Percentiles rank a stretch among this genome's conserved stretches.
phyloP scores from a whole-genome alignment of 177 flowering plant genomes.

The Vitis hybrid region DNA sequence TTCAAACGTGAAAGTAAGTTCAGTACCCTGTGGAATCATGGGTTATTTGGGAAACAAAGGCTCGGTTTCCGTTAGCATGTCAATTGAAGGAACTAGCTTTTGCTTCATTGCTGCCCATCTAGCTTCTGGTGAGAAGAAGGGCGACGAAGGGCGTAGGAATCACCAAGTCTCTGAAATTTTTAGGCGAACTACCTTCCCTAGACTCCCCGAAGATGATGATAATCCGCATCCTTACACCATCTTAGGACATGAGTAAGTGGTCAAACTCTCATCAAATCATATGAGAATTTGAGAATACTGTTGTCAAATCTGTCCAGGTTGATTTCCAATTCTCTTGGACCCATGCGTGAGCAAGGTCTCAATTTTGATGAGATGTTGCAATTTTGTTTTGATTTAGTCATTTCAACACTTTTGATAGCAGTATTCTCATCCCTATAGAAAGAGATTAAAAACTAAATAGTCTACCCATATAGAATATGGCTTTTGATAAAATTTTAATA shows the following conservation, averaged over 20 bases:
- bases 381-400: too few species aligned
- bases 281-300: too few species aligned
- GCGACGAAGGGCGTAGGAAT: constrained; percentile 66
- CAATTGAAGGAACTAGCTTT: constrained; percentile 65
- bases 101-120: constrained; percentile 70
- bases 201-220: constrained; percentile 35
- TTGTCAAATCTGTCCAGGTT: too few species aligned
- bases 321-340: too few species aligned
- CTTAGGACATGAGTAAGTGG: constrained; percentile 67
- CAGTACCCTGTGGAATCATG: constrained; percentile 80
- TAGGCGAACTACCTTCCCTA: constrained; percentile 53
- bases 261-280: too few species aligned
- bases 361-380: too few species aligned
- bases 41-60: constrained; percentile 80
- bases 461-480: too few species aligned
- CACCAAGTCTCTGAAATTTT: constrained; percentile 70
- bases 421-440: too few species aligned
- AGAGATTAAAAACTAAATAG: too few species aligned
- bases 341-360: too few species aligned
- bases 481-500: too few species aligned
- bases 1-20: constrained; percentile 54
- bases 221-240: constrained; percentile 53
- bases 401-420: too few species aligned
- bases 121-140: constrained; percentile 78
- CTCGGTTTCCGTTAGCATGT: constrained; percentile 69